A percentile compares a stretch with the other conserved stretches of the same genome.
phyloP scores from a whole-genome alignment of 805 yeast species.

The Myxozyma lipomycoides region DNA sequence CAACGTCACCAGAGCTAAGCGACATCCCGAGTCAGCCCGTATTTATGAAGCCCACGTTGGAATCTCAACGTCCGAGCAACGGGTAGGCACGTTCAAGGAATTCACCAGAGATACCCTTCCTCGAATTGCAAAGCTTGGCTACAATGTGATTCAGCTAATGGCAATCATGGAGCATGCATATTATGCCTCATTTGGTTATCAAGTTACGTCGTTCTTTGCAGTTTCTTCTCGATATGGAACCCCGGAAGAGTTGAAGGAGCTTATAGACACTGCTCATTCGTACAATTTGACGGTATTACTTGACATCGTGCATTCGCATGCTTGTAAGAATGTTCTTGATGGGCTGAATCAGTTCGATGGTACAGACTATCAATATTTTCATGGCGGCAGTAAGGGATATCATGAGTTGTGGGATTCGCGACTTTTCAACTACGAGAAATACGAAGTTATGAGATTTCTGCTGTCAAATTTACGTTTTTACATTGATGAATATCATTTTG shows the following conservation, averaged over 20 bases:
- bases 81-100: conserved; percentile 78
- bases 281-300: conserved; percentile 80
- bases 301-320: conserved; percentile 95
- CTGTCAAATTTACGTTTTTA: conserved; percentile 80
- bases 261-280: conserved; percentile 87
- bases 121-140: conserved; percentile 77
- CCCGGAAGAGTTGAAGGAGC: conserved; percentile 88
- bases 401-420: conserved; percentile 97
- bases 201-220: conserved; percentile 89
- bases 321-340: conserved; percentile 89
- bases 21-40: conserved; percentile 54
- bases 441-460: conserved; percentile 84
- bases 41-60: conserved; percentile 94
- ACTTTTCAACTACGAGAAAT: conserved; percentile 83
- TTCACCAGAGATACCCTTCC: conserved; percentile 79
- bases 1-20: conserved; percentile 21
- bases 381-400: conserved; percentile 80
- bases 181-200: conserved; percentile 97
- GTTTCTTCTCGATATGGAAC: conserved; percentile 86
- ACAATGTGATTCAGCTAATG: conserved; percentile 92
- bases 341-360: conserved; percentile 94
- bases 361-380: conserved; percentile 91
- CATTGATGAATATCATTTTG: conserved; percentile 78
- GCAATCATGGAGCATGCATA: conserved; percentile 99
- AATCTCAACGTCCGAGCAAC: conserved; percentile 85